These are phyloP conservation scores for Fusarium ramigenum DNA, from an alignment of 2,329 filamentous ascomycete species.

Conservation along the genomic window DNA sequence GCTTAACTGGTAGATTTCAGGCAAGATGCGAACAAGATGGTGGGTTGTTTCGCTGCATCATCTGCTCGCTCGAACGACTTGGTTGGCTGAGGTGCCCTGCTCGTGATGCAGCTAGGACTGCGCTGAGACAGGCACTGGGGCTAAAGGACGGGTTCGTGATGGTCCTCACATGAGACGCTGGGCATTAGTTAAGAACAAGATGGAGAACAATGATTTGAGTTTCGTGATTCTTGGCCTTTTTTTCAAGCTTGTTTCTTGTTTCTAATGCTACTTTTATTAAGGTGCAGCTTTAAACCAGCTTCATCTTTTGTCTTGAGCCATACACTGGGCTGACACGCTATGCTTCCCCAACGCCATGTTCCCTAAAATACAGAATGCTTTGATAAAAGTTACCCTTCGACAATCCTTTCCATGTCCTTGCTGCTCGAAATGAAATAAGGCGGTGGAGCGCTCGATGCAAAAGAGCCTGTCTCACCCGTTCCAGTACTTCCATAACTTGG, in stretches of 20 bases:
- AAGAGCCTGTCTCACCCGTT: not conserved
- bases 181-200: not conserved
- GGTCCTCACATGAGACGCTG: constrained; percentile 35
- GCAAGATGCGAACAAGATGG: constrained; percentile 2
- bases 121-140: constrained; percentile 19
- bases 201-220: not conserved
- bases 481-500: constrained; percentile 6
- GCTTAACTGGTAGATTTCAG: constrained; percentile 10
- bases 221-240: not conserved
- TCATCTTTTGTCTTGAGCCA: constrained; percentile 18
- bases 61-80: constrained; percentile 12
- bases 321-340: constrained; percentile 6
- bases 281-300: not conserved
- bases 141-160: constrained; percentile 33
- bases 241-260: not conserved
- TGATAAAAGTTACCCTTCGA: not conserved
- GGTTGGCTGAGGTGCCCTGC: constrained; percentile 28
- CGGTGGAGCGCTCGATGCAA: not conserved
- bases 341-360: constrained; percentile 19
- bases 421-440: not conserved
- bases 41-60: constrained; percentile 37
- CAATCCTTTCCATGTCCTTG: not conserved
- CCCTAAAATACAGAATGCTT: constrained; percentile 21
- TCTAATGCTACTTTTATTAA: not conserved
- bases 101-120: constrained; percentile 33